Base-by-base conservation (phyloP, 768 basidiomycete genomes). In the Hericium rajendrae region DNA sequence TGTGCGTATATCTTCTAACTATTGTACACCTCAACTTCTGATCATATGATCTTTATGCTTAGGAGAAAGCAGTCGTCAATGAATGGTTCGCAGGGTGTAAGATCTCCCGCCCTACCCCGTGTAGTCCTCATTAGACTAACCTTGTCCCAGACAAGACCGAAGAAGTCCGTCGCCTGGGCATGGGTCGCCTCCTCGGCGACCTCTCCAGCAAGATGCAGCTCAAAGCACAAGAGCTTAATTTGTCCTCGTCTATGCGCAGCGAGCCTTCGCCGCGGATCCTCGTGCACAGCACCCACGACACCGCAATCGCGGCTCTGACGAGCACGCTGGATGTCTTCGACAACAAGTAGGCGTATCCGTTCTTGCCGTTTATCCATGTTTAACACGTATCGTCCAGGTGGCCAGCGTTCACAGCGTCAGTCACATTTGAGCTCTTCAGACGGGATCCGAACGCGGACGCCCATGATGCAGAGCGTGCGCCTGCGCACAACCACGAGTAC, bases 381-480 rank as follows among this genome's bases (percentile, higher is more conserved):
- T 18, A 18, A 20, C 18, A 50, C 48, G 18, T 39, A 26, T 32
- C 3, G 15, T 9, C 8, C 57, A 83, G 85, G 62, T 89, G 88
- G 87, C 86, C 85, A 6, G 78, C 85, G 3, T 89, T 89, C 69
- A 85, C 86, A 0, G 82, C 86, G 1, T 79, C 83, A 0, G 75
- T 90, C 38, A 84, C 84, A 0, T 86, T 89, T 64, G 88, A 90
- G 66, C 76, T 90, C 10, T 89, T 87, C 73, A 78, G 75, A 61
- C 74, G 72, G 6, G 37, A 39, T 11, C 15, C 16, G 16, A 28
- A 24, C 8, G 3, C 56, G 15, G 26, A 28, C 9, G 24, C 53
- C 24, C 40, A 48, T 2, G 49, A 18, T 0, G 20, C 18, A 15
- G 49, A 13, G 20, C 49, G 50, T 48, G 48, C 10, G 11, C 15